These are phyloP conservation scores for Hyparrhenia diplandra DNA, from an alignment of 176 grass and related monocot species.

Conservation along the genomic window DNA sequence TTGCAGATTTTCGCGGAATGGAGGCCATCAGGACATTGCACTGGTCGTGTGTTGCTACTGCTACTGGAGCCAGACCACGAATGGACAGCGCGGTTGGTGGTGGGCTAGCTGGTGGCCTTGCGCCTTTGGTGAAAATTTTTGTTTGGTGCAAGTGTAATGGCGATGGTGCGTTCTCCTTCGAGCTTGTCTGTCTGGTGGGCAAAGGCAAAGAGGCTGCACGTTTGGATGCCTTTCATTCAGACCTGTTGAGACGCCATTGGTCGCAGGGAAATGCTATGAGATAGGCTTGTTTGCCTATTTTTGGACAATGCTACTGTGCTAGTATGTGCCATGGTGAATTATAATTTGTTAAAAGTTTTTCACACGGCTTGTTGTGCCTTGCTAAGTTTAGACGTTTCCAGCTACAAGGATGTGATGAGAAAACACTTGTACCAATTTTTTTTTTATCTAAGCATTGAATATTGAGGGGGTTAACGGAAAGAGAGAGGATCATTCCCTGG, in stretches of 20 bases:
- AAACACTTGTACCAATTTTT: too few species aligned
- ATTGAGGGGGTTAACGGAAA: too few species aligned
- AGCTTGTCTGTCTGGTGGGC: neutral
- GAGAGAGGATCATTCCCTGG: too few species aligned
- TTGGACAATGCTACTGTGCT: neutral
- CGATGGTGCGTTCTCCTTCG: conserved; percentile 4
- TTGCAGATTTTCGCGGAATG: neutral
- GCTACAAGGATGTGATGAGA: too few species aligned
- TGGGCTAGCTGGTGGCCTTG: neutral
- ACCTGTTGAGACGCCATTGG: neutral
- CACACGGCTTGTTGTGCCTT: too few species aligned
- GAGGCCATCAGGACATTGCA: conserved; percentile 6
- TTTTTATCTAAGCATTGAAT: too few species aligned
- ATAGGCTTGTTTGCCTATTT: neutral
- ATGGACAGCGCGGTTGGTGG: neutral
- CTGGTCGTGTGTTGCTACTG: neutral
- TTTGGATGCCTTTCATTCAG: neutral
- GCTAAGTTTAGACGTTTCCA: too few species aligned
- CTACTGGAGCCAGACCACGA: too few species aligned
- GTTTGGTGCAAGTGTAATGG: conserved; percentile 10
- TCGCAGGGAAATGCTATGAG: neutral
- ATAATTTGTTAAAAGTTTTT: too few species aligned
- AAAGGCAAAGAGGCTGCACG: too few species aligned
- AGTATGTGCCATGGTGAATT: too few species aligned
- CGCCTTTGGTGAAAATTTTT: neutral